Evolutionary conservation across 257 asterid genomes (phyloP).

Genomic region (Solanum medicagineum): DNA sequence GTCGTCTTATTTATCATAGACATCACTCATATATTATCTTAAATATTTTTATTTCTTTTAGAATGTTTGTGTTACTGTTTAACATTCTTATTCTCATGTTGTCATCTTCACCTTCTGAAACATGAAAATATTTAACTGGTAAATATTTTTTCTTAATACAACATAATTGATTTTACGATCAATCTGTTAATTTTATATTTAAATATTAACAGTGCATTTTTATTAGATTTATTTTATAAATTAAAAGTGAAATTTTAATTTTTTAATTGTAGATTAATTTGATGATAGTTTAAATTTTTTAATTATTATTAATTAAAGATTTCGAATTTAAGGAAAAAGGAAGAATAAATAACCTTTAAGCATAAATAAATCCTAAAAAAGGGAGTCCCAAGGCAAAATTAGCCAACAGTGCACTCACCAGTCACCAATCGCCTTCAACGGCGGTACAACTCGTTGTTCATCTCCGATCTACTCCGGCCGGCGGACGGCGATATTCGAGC

Average conservation of each 20-base stretch:
- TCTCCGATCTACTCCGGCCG: not conserved
- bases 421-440: not conserved
- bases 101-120: no score
- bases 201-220: no score
- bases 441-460: not conserved
- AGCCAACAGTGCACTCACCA: not conserved
- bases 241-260: no score
- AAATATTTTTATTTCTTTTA: not conserved
- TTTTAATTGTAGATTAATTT: no score
- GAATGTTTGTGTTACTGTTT: accelerated
- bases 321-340: no score
- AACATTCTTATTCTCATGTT: not conserved
- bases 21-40: not conserved
- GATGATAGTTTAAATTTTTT: not conserved
- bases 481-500: not conserved
- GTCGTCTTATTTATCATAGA: not conserved
- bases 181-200: no score
- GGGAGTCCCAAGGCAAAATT: not conserved
- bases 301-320: no score
- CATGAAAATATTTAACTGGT: no score
- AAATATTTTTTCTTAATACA: no score
- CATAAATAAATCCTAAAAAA: not conserved
- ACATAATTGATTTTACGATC: no score
- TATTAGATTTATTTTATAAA: no score
- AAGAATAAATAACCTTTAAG: no score